phyloP scores from a whole-genome alignment of 2,329 filamentous ascomycete genomes.

The Exophiala mesophila region DNA sequence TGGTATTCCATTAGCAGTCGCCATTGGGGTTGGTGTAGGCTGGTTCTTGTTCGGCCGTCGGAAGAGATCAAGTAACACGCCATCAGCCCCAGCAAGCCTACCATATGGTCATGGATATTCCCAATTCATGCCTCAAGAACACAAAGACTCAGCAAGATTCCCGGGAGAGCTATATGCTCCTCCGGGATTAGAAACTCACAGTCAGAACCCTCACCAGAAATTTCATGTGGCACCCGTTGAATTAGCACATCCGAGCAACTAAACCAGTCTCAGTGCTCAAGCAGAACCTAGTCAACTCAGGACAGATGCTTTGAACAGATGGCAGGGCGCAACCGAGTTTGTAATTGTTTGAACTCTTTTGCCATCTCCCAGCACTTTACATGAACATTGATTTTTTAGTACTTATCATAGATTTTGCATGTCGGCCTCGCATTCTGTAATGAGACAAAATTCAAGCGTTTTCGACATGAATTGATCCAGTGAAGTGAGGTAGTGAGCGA shows the following conservation, averaged over 20 bases:
- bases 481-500: too few relatives aligned
- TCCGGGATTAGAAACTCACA: not conserved
- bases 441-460: too few relatives aligned
- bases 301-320: not conserved
- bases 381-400: not conserved
- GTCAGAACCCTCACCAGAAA: not conserved
- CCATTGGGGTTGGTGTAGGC: not conserved
- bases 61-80: not conserved
- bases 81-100: not conserved
- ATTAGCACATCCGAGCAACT: not conserved
- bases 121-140: not conserved
- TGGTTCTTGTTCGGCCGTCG: not conserved
- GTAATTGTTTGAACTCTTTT: not conserved
- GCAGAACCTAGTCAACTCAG: too few relatives aligned
- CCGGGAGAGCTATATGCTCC: not conserved
- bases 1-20: not conserved
- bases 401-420: not conserved
- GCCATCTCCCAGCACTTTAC: not conserved
- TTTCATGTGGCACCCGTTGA: not conserved
- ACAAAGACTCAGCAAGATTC: not conserved
- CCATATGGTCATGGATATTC: slow-evolving; percentile 1
- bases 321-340: not conserved
- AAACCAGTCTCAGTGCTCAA: not conserved
- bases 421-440: not conserved
- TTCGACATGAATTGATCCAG: too few relatives aligned